These are phyloP conservation scores for Camellia lanceoleosa DNA, from an alignment of 148 eudicot genomes.

Conservation along the genomic window DNA sequence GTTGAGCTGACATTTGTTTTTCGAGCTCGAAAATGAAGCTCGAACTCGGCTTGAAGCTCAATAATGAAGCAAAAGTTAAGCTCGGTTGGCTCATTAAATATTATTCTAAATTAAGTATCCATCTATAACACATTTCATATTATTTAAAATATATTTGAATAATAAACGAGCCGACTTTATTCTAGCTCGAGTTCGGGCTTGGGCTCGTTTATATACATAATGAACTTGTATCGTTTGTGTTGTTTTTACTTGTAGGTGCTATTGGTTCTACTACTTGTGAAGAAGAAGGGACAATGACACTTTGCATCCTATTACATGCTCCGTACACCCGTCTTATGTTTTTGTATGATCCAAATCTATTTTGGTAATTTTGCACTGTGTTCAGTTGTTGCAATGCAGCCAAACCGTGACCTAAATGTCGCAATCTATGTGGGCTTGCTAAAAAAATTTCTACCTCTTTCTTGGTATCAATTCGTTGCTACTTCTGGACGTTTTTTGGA, in stretches of 20 bases:
- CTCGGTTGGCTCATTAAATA: too few species aligned
- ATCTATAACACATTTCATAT: too few species aligned
- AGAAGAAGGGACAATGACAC: constrained; percentile 13
- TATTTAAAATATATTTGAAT: too few species aligned
- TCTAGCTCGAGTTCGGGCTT: too few species aligned
- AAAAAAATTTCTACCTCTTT: background rate
- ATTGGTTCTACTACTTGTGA: constrained; percentile 15
- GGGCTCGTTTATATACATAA: too few species aligned
- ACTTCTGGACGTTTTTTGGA: background rate
- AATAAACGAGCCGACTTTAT: too few species aligned
- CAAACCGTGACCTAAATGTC: background rate
- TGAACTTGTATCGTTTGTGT: background rate
- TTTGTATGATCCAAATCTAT: background rate
- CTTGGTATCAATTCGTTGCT: background rate
- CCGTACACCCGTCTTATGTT: background rate
- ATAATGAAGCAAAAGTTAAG: too few species aligned
- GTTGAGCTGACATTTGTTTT: too few species aligned
- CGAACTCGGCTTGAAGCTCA: too few species aligned
- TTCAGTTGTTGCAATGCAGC: background rate
- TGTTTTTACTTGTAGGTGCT: constrained; percentile 17
- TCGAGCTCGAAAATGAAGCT: too few species aligned
- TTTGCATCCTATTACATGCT: background rate
- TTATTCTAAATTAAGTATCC: too few species aligned
- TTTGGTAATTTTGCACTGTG: background rate
- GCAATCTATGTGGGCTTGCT: background rate